Evolutionary conservation across 441 rosid genomes (phyloP).

Genomic region (Metrosideros polymorpha): DNA sequence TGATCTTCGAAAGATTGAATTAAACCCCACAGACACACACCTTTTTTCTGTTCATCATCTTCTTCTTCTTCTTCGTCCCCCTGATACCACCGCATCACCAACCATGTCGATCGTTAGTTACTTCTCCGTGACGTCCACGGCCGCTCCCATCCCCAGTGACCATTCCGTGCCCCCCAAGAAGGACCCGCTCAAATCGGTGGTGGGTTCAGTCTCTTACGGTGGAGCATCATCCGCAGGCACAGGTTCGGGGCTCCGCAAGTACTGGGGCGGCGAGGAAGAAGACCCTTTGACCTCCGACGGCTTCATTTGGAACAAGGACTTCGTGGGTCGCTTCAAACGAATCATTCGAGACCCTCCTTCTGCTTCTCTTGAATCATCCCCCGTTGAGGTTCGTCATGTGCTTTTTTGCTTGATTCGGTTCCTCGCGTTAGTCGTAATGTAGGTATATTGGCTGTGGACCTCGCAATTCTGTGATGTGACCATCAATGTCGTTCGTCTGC

Average conservation of each 20-base stretch:
- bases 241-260: neutral
- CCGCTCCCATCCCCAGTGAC: neutral
- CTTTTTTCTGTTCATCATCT: neutral
- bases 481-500: neutral
- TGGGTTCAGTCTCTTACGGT: neutral
- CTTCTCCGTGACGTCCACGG: neutral
- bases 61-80: neutral
- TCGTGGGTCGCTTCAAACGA: constrained; percentile 65
- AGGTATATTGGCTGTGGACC: neutral
- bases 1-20: neutral
- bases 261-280: constrained; percentile 73
- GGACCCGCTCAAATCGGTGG: neutral
- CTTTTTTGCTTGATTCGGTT: neutral
- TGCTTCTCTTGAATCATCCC: constrained; percentile 18
- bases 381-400: constrained; percentile 29
- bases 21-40: neutral
- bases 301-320: constrained; percentile 85
- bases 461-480: neutral
- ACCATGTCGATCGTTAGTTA: neutral
- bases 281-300: constrained; percentile 84
- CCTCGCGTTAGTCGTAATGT: neutral
- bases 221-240: neutral
- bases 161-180: neutral
- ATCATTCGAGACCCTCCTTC: constrained; percentile 33
- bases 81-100: neutral